Percentiles rank a stretch among this genome's conserved stretches.
phyloP scores from a whole-genome alignment of 2,329 filamentous ascomycete species.

The Epichloe sibirici region DNA sequence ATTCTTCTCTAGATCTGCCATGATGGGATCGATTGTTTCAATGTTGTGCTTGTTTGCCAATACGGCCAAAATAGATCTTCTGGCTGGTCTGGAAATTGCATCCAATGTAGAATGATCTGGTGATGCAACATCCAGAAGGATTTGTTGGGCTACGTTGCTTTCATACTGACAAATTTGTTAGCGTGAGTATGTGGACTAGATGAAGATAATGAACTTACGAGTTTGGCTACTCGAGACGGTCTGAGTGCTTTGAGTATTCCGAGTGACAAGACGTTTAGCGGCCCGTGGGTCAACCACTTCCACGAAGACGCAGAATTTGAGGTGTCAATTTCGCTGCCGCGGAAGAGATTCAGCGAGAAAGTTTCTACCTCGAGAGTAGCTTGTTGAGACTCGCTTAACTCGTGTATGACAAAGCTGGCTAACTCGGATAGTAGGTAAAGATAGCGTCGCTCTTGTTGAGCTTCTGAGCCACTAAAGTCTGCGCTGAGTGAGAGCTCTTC shows the following conservation, averaged over 20 bases:
- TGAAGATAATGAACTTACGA: constrained; percentile 17
- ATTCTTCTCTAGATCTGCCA: constrained; percentile 16
- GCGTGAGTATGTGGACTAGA: neutral
- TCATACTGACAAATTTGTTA: constrained; percentile 20
- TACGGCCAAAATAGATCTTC: constrained; percentile 26
- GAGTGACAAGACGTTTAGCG: constrained; percentile 24
- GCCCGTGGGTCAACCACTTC: constrained; percentile 20
- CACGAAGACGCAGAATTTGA: constrained; percentile 10
- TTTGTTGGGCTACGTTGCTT: constrained; percentile 22
- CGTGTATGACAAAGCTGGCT: constrained; percentile 24
- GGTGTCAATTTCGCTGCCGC: constrained; percentile 13
- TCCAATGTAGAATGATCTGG: constrained; percentile 3
- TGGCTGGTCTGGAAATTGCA: constrained; percentile 14
- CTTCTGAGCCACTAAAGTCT: constrained; percentile 18
- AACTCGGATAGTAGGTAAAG: constrained; percentile 24
- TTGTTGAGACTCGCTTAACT: constrained; percentile 26
- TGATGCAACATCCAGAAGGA: constrained; percentile 19
- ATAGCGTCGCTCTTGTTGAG: constrained; percentile 20
- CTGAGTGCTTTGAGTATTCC: constrained; percentile 26
- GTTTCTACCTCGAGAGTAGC: constrained; percentile 18
- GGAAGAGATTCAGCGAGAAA: constrained; percentile 27
- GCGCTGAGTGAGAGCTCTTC: constrained; percentile 19
- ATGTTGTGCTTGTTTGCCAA: constrained; percentile 34
- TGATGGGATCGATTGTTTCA: constrained; percentile 18
- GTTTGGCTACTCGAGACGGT: constrained; percentile 19